Percentiles rank a stretch among this genome's conserved stretches.
Conservation (phyloP, 768 basidiomycete species). For the Mycena olivaceomarginata region DNA sequence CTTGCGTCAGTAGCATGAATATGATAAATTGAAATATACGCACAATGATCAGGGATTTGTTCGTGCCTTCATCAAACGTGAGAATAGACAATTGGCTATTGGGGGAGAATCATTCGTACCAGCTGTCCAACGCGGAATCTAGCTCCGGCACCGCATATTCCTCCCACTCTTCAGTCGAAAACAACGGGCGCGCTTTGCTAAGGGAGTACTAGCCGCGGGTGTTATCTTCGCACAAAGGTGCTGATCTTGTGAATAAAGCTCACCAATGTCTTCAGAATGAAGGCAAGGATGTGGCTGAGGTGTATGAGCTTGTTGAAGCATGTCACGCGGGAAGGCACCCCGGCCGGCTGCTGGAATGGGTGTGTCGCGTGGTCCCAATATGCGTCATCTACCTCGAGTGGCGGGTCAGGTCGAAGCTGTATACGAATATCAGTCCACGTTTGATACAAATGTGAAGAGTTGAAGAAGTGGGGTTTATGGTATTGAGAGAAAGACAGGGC, state of each 20-base stretch:
- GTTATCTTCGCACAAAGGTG: too few relatives aligned
- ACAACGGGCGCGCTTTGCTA: too few relatives aligned
- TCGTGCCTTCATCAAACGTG: slow-evolving; percentile 49
- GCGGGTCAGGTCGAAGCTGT: background rate
- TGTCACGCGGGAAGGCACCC: background rate
- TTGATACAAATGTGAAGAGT: background rate
- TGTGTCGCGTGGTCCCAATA: background rate
- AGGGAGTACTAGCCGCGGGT: background rate
- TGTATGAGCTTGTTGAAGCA: background rate
- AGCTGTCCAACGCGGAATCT: background rate
- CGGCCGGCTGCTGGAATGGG: background rate
- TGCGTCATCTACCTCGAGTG: background rate
- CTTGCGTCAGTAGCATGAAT: slow-evolving; percentile 19
- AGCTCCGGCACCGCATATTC: background rate
- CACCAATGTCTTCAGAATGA: background rate
- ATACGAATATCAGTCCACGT: background rate
- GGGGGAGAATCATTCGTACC: background rate
- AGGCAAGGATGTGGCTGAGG: background rate
- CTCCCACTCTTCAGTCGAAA: background rate
- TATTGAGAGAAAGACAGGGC: too few relatives aligned
- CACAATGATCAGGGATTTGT: slow-evolving; percentile 37
- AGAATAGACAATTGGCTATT: too few relatives aligned
- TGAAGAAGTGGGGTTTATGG: slow-evolving; percentile 8
- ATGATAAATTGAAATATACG: background rate
- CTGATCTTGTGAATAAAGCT: background rate